These are phyloP conservation scores for Lactifluus piperatus DNA, from an alignment of 768 basidiomycete species.

Conservation along the genomic window DNA sequence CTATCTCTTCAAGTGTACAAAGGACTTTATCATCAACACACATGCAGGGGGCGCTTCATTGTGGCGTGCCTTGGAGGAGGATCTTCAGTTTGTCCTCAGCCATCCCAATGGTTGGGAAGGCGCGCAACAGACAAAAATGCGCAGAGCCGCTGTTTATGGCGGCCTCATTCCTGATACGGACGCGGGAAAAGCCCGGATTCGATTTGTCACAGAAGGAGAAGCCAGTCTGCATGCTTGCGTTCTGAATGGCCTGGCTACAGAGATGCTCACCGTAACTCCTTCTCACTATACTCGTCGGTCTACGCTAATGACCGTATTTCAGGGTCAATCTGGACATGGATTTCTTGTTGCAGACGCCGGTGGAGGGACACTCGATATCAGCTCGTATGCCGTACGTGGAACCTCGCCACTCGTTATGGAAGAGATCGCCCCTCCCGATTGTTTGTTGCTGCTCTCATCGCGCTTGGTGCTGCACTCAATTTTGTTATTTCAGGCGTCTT, in stretches of 20 bases:
- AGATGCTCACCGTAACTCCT: slow-evolving; percentile 57
- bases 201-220: slow-evolving; percentile 79
- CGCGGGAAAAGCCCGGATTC: slow-evolving; percentile 60
- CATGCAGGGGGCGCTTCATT: slow-evolving; percentile 65
- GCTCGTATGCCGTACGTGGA: slow-evolving; percentile 66
- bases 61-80: slow-evolving; percentile 61
- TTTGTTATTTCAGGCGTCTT: slow-evolving; percentile 47
- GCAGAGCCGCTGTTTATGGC: slow-evolving; percentile 61
- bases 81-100: slow-evolving; percentile 66
- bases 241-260: slow-evolving; percentile 65
- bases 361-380: slow-evolving; percentile 75
- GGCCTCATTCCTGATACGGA: slow-evolving; percentile 69
- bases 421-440: slow-evolving; percentile 77
- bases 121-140: slow-evolving; percentile 71
- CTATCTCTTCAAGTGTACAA: slow-evolving; percentile 67
- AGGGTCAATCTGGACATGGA: slow-evolving; percentile 69
- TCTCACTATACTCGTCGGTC: neutral
- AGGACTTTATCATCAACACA: slow-evolving; percentile 70
- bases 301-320: neutral
- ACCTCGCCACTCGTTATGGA: slow-evolving; percentile 68
- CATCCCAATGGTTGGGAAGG: slow-evolving; percentile 83
- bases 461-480: neutral
- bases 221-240: slow-evolving; percentile 79
- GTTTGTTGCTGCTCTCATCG: slow-evolving; percentile 31
- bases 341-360: slow-evolving; percentile 78